phyloP scores from a whole-genome alignment of 176 grass and related monocot species.

The Microstegium vimineum region DNA sequence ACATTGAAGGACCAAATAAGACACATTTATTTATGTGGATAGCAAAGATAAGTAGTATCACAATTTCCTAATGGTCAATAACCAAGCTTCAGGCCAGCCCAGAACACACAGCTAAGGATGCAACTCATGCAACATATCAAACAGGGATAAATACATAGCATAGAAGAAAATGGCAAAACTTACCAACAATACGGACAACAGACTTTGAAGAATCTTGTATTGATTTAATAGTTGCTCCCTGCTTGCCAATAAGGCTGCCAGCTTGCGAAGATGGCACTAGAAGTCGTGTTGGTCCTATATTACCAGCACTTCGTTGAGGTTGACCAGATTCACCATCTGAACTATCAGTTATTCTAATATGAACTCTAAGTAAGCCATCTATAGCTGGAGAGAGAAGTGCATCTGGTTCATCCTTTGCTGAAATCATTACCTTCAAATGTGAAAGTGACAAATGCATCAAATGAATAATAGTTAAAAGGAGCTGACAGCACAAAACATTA shows the following conservation, averaged over 20 bases:
- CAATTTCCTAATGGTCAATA: not conserved
- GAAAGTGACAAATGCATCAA: conserved; percentile 16
- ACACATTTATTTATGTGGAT: too few species aligned
- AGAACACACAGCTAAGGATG: not conserved
- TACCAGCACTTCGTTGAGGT: conserved; percentile 49
- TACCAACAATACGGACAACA: conserved; percentile 72
- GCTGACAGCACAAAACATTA: not conserved
- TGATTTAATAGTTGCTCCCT: conserved; percentile 85
- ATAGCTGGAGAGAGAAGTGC: conserved; percentile 68
- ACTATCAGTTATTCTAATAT: conserved; percentile 74
- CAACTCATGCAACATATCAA: conserved; percentile 15
- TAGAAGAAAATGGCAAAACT: conserved; percentile 6
- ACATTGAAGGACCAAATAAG: too few species aligned
- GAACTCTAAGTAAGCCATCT: conserved; percentile 80
- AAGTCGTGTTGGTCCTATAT: conserved; percentile 60
- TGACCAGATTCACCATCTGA: conserved; percentile 65
- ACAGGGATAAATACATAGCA: not conserved
- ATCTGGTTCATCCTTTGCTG: conserved; percentile 93
- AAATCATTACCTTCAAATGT: conserved; percentile 73
- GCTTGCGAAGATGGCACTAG: conserved; percentile 87
- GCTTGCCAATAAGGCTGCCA: conserved; percentile 91
- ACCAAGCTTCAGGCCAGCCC: not conserved
- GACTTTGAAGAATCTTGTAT: conserved; percentile 83
- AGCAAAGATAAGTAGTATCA: too few species aligned
- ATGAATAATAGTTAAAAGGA: not conserved